Percentiles rank a stretch among this genome's conserved stretches.
Evolutionary conservation across 306 rosid genomes (phyloP).

Genomic region (Argentina anserina): DNA sequence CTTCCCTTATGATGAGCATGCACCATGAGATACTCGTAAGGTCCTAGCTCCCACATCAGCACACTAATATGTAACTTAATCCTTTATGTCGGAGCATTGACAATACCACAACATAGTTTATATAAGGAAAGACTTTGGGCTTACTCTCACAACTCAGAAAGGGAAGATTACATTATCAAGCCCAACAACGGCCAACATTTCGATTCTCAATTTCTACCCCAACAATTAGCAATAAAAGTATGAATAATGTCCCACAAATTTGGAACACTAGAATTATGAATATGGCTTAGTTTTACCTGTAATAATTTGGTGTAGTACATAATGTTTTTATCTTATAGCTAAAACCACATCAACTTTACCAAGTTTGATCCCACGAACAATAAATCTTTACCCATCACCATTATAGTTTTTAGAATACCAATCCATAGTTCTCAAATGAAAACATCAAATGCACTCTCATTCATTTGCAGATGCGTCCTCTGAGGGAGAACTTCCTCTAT

Average conservation of each 20-base stretch:
- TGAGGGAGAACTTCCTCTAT: conserved; percentile 60
- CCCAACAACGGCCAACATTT: too few relatives aligned
- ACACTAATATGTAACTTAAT: too few relatives aligned
- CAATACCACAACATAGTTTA: too few relatives aligned
- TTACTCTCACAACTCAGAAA: too few relatives aligned
- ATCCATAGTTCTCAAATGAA: conserved; percentile 33
- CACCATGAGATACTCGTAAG: too few relatives aligned
- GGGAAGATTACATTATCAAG: too few relatives aligned
- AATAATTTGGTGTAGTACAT: conserved; percentile 9
- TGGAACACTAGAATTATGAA: conserved; percentile 16
- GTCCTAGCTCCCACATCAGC: too few relatives aligned
- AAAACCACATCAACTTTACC: conserved; percentile 16
- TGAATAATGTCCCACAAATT: conserved; percentile 18
- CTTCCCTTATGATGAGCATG: too few relatives aligned
- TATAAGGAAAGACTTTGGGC: too few relatives aligned
- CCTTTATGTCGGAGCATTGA: too few relatives aligned
- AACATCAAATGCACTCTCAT: conserved; percentile 40
- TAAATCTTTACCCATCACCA: conserved; percentile 30
- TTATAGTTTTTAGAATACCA: conserved; percentile 38
- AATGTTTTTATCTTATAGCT: neutral
- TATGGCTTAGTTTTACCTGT: conserved; percentile 14
- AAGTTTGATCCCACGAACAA: conserved; percentile 44
- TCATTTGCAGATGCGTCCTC: conserved; percentile 57
- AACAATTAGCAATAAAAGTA: neutral
- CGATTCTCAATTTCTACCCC: too few relatives aligned